A percentile compares a stretch with the other conserved stretches of the same genome.
Conservation (phyloP, 495 filamentous ascomycete genomes). For the Aspergillus homomorphus region DNA sequence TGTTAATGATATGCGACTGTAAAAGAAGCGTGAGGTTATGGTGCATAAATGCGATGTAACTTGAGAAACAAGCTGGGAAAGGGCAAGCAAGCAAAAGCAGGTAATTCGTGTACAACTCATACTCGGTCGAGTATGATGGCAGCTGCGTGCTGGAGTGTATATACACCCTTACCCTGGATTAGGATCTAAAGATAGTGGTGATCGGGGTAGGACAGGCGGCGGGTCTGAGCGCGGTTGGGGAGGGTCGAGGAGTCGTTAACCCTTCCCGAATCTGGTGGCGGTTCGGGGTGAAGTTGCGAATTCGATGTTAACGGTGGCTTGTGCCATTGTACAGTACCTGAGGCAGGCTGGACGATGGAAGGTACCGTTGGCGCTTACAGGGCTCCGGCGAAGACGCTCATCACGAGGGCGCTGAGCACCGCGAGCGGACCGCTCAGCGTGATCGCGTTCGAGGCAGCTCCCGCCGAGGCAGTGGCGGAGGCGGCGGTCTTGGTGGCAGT, state of each 20-base stretch:
- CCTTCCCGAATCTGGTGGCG: no score
- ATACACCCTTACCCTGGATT: background rate
- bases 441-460: slow-evolving; percentile 25
- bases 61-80: no score
- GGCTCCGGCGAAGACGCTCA: slow-evolving; percentile 16
- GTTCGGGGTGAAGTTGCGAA: background rate
- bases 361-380: slow-evolving; percentile 10
- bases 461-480: slow-evolving; percentile 11
- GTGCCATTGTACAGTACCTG: background rate
- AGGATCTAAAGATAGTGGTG: background rate
- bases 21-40: no score
- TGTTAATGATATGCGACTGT: no score
- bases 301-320: background rate
- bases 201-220: background rate
- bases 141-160: no score
- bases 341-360: no score
- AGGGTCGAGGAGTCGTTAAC: no score
- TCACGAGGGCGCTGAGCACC: slow-evolving; percentile 15
- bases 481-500: slow-evolving; percentile 7
- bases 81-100: background rate
- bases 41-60: no score
- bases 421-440: slow-evolving; percentile 11
- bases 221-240: no score
- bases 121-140: background rate
- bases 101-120: background rate